Evolutionary conservation across 345 rosid genomes (phyloP).

Genomic region (Citrus mangshanensis): DNA sequence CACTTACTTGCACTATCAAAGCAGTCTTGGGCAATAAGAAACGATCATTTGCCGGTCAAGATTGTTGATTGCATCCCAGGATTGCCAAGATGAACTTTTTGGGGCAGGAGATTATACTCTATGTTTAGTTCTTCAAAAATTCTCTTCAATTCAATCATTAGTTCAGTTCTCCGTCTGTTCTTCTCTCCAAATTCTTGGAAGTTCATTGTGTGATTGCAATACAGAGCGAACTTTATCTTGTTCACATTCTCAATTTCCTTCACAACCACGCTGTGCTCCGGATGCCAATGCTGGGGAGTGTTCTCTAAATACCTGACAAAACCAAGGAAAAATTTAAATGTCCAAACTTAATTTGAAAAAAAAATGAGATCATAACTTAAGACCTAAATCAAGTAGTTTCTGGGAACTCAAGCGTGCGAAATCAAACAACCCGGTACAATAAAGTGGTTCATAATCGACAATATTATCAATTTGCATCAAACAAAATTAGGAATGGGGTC

Average conservation of each 20-base stretch:
- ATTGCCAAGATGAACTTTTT: conserved; percentile 35
- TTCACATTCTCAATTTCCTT: conserved; percentile 51
- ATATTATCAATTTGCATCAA: background rate
- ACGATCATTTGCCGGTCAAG: conserved; percentile 7
- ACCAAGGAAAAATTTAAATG: background rate
- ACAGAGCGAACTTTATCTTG: conserved; percentile 44
- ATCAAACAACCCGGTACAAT: background rate
- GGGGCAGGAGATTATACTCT: conserved; percentile 48
- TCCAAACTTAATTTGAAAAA: background rate
- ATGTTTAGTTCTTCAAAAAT: conserved; percentile 50
- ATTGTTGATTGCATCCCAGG: conserved; percentile 16
- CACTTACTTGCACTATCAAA: background rate
- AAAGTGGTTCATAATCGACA: background rate
- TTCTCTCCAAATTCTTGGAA: conserved; percentile 56
- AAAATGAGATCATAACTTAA: background rate
- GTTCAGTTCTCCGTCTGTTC: conserved; percentile 46
- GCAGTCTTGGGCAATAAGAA: background rate
- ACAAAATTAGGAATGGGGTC: background rate
- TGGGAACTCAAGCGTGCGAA: background rate
- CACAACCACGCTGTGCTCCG: conserved; percentile 38
- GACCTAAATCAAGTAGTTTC: background rate
- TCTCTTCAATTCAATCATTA: conserved; percentile 40
- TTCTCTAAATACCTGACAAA: conserved; percentile 42
- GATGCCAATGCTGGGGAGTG: conserved; percentile 40
- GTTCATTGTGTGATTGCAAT: conserved; percentile 43